Conservation (phyloP, 257 asterid genomes). For the Gentiana straminea region DNA sequence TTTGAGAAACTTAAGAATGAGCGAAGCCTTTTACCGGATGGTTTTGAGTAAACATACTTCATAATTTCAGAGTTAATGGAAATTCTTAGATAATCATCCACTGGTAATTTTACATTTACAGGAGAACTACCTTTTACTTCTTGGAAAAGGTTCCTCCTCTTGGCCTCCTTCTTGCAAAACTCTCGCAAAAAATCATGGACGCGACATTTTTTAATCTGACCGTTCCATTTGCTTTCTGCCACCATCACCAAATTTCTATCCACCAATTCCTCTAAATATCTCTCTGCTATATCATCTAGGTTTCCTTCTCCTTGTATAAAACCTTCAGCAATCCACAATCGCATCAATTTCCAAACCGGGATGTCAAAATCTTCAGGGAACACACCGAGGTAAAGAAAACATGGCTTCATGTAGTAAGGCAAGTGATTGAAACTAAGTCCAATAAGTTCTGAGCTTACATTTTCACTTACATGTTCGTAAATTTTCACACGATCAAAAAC, state of each 20-base stretch:
- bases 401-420: constrained; percentile 13
- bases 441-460: constrained; percentile 4
- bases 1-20: neutral
- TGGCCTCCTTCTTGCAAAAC: constrained; percentile 11
- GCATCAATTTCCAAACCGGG: constrained; percentile 16
- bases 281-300: constrained; percentile 14
- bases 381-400: constrained; percentile 22
- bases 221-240: neutral
- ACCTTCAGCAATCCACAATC: constrained; percentile 22
- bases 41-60: neutral
- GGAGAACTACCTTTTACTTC: constrained; percentile 1
- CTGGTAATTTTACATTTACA: neutral
- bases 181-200: constrained; percentile 18
- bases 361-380: constrained; percentile 18
- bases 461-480: neutral
- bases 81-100: constrained; percentile 1
- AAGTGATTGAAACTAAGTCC: constrained; percentile 18
- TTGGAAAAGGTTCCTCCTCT: constrained; percentile 6
- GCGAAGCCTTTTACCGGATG: neutral
- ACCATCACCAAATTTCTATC: constrained; percentile 13
- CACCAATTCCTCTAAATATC: constrained; percentile 9
- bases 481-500: constrained; percentile 10
- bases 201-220: neutral
- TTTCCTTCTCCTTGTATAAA: constrained; percentile 7
- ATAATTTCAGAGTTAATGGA: neutral